Base-by-base conservation (phyloP, 352 stramenopile species). In the Phytophthora aleatoria region DNA sequence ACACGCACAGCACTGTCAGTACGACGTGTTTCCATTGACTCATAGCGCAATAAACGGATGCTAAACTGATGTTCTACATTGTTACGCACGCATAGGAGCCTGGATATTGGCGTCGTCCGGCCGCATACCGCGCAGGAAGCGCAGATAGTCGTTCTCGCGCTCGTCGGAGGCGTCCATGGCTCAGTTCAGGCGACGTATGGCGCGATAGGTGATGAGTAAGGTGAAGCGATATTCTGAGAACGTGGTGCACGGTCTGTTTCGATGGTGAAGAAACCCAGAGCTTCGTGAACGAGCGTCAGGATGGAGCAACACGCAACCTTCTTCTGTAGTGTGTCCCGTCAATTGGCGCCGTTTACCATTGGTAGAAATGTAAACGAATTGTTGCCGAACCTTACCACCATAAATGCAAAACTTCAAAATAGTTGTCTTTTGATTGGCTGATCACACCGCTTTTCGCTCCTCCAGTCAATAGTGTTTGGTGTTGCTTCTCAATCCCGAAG, bases 101-200 rank as follows among this genome's bases (percentile, higher is more conserved):
- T 76, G 75, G 13, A 76, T 69, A 26, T 61, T 73, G 38, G 72
- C 57, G 51, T 93, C 84, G 45, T 94, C 83, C 30, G 73, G 59
- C 11, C 85, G 81, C 57, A 93, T 74, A 10, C 81, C 81, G 49
- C 82, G 82, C 64, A 91, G 57, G 58, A 92, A 94, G 70, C 85
- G 79, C 66, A 94, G 61, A 69, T 94, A 92, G 70, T 92, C 83
- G 68, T 87, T 87, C 45, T 91, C 84, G 9, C 64, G 69, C 50
- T 76, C 72, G 39, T 80, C 64, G 16, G 66, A 69, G 26, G 66
- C 58, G 57, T 78, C 73, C 67, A 80, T 79, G 39, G 57, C 45
- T 57, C 24, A 16, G 15, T 48, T 28, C 16, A 38, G 54, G 24
- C 16, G 16, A 20, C 15, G 16, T 15, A 31, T 13, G 24, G n/a